phyloP scores from a whole-genome alignment of 176 grass and related monocot genomes.

The Hordeum vulgare region MorexV3_pseudomolecules_assembly NC_058523.1:542014007-542014506 shows the following conservation, averaged over 20 bases:
- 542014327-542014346: neutral
- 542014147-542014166: neutral
- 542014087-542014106: neutral
- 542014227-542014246: constrained; percentile 4
- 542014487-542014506: neutral
- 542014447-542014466: neutral
- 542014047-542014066: neutral
- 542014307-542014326: constrained; percentile 12
- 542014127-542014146: neutral
- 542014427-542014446: neutral
- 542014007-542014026: neutral
- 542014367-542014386: constrained; percentile 30
- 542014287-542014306: constrained; percentile 37
- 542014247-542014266: constrained; percentile 31
- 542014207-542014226: constrained; percentile 2
- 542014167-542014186: neutral
- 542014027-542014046: neutral
- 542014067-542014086: neutral
- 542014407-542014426: neutral
- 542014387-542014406: neutral
- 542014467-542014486: constrained; percentile 4
- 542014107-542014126: neutral
- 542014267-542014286: constrained; percentile 60
- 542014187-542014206: constrained; percentile 44
- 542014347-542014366: constrained; percentile 83